A percentile compares a stretch with the other conserved stretches of the same genome.
These are phyloP conservation scores for Neonectria ditissima DNA, from an alignment of 2,329 filamentous ascomycete species.

Conservation along the genomic window DNA sequence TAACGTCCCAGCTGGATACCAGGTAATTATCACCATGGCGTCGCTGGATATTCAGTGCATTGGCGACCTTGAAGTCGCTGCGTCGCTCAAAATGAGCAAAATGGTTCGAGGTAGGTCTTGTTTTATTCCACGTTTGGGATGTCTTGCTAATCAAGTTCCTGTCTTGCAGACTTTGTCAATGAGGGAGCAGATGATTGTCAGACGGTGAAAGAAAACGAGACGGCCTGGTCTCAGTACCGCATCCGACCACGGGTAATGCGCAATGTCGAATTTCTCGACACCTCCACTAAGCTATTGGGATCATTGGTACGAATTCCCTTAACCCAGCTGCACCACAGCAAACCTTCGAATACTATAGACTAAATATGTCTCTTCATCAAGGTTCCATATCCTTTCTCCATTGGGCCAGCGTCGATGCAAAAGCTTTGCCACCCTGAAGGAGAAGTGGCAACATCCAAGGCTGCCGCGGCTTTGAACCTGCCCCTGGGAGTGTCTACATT, in stretches of 20 bases:
- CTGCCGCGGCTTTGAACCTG: slow-evolving; percentile 12
- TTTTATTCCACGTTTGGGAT: not conserved
- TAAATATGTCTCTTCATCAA: not conserved
- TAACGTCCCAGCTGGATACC: not conserved
- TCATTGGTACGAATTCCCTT: not conserved
- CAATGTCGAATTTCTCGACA: slow-evolving; percentile 16
- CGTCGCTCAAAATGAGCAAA: slow-evolving; percentile 18
- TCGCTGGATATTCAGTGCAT: slow-evolving; percentile 18
- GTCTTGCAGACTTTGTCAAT: slow-evolving; percentile 19
- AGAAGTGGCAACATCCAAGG: slow-evolving; percentile 25
- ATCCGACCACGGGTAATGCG: slow-evolving; percentile 23
- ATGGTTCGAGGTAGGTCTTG: slow-evolving; percentile 18
- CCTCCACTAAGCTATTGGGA: slow-evolving; percentile 17
- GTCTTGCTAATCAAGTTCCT: not conserved
- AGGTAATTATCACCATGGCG: not conserved
- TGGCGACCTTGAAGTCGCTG: slow-evolving; percentile 19
- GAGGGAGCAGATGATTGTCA: slow-evolving; percentile 26
- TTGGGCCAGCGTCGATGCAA: slow-evolving; percentile 27
- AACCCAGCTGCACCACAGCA: not conserved
- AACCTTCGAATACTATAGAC: not conserved
- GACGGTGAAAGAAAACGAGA: slow-evolving; percentile 21
- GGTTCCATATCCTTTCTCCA: slow-evolving; percentile 22
- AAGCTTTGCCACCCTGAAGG: slow-evolving; percentile 19
- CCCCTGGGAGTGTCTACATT: slow-evolving; percentile 22
- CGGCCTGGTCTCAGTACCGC: slow-evolving; percentile 21